Conservation (phyloP, 306 rosid species). For the Trifolium pratense region DNA sequence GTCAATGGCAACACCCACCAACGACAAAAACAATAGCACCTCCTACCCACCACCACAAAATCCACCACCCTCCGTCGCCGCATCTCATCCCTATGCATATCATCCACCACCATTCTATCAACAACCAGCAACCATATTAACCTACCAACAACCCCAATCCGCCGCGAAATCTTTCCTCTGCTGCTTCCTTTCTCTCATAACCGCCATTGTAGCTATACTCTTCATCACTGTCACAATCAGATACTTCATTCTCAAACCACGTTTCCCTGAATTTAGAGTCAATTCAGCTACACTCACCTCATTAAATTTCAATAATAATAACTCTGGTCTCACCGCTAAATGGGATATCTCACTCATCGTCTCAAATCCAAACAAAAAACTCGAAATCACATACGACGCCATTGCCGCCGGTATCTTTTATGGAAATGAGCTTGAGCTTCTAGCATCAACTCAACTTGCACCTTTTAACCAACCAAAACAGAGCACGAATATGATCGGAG, state of each 20-base stretch:
- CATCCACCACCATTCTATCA: neutral
- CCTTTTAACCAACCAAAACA: neutral
- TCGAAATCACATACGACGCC: neutral
- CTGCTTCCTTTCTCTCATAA: neutral
- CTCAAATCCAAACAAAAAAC: conserved; percentile 3
- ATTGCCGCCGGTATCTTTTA: neutral
- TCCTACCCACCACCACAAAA: neutral
- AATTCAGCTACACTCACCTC: neutral
- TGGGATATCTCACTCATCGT: neutral
- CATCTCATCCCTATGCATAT: neutral
- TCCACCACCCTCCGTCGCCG: neutral
- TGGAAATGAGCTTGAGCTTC: neutral
- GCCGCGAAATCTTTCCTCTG: neutral
- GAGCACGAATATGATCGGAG: neutral
- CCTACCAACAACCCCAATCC: neutral
- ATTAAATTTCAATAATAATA: neutral
- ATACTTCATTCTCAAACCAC: neutral
- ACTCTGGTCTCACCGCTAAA: neutral
- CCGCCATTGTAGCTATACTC: neutral
- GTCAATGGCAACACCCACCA: neutral
- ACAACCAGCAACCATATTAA: neutral
- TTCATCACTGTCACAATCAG: neutral
- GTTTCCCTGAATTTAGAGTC: neutral
- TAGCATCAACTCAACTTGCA: neutral
- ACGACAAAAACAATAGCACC: neutral